Conservation (phyloP, 1,284 basidiomycete species). For the Apiotrichum mycotoxinovorans region DNA sequence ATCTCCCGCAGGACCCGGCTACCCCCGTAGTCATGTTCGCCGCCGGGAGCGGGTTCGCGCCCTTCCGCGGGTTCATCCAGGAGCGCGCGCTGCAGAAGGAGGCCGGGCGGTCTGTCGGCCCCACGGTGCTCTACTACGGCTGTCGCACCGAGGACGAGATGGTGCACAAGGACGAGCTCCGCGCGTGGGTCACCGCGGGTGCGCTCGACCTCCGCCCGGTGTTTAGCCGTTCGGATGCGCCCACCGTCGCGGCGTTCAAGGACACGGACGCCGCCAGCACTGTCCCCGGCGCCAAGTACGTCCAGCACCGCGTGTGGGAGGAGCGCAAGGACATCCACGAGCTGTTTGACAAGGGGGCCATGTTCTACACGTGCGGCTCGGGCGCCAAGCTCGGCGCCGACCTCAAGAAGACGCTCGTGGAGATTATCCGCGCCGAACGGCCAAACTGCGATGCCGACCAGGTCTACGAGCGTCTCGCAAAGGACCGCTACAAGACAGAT, state of each 20-base stretch:
- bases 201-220: conserved; percentile 56
- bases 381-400: conserved; percentile 23
- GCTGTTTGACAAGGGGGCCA: conserved; percentile 48
- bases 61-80: conserved; percentile 59
- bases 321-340: conserved; percentile 50
- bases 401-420: conserved; percentile 14
- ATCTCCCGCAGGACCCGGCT: conserved; percentile 53
- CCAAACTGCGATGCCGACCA: not conserved
- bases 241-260: not conserved
- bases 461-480: conserved; percentile 3
- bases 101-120: conserved; percentile 53
- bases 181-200: conserved; percentile 53
- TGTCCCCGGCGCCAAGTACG: conserved; percentile 6
- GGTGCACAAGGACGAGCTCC: conserved; percentile 54
- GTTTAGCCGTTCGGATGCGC: conserved; percentile 48
- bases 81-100: conserved; percentile 56
- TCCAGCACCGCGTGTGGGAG: conserved; percentile 53
- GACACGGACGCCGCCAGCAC: not conserved
- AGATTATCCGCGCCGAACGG: conserved; percentile 10
- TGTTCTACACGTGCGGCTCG: conserved; percentile 57
- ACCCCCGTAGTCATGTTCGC: conserved; percentile 56
- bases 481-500: conserved; percentile 9
- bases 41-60: conserved; percentile 56
- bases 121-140: conserved; percentile 56
- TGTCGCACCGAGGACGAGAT: conserved; percentile 51